Evolutionary conservation across 352 stramenopile species (phyloP), one percentile per base, ranked within the genome.

Genomic region (Globisporangium barbulae): DNA sequence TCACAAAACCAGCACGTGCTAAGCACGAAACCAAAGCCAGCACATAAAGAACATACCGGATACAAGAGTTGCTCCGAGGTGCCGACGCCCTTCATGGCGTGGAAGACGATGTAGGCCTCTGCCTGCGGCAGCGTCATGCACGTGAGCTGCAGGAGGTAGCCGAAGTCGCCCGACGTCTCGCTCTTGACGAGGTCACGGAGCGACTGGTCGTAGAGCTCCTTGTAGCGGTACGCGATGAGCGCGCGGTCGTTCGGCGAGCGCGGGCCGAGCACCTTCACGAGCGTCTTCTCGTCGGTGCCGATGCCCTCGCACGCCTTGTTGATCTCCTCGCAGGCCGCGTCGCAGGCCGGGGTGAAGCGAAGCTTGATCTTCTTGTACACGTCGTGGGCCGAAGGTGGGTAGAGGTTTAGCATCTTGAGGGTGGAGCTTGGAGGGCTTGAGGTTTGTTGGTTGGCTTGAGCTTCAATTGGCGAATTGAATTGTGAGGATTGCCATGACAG

Each of bases 121-220:
- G 78, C 81, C 64, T 93, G 75, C 31, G 79, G 75, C 48, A 94
- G 65, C 59, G 82, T 76, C 66, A 78, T 85, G n/a, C 81, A 81
- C 54, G 92, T 83, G 79, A 94, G 86, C 35, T 70, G 73, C 65
- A 94, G 66, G 52, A 91, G 60, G 12, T 75, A 76, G 7, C 82
- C 82, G 52, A 90, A 91, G 73, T 89, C 78, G 45, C 82, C 84
- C 61, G 79, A 93, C 17, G 79, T 89, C 67, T 94, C 83, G 65
- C 83, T 85, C 68, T 83, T 80, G 19, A 90, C 37, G 28, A 92
- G 64, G 19, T 72, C 71, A 45, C 73, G 72, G 9, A 94, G 81
- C 35, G 77, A 45, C 37, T 15, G 10, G 10, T 44, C 37, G 12
- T 44, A 44, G 37, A 44, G 37, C 65, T 91, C 76, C 57, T 85